Evolutionary conservation across 768 basidiomycete species (phyloP).

Genomic region (Lactarius evosmus): DNA sequence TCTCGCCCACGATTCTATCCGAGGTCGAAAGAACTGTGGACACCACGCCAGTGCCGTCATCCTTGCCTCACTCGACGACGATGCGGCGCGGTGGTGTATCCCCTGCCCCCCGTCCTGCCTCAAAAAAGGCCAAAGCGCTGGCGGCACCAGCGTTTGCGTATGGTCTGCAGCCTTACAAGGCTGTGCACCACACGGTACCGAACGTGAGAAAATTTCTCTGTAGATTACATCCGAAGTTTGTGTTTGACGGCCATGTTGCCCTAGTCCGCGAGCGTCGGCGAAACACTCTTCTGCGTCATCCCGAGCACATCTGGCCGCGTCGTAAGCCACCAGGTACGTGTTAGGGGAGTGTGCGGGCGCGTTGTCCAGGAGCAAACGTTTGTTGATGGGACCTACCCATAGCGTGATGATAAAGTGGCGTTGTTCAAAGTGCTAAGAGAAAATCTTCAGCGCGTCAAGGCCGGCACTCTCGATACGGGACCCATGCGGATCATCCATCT

Average conservation of each 20-base stretch:
- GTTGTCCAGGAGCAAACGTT: neutral
- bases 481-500: conserved; percentile 8
- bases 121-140: conserved; percentile 15
- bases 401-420: conserved; percentile 22
- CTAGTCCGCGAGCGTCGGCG: conserved; percentile 31
- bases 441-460: conserved; percentile 7
- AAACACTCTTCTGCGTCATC: conserved; percentile 72
- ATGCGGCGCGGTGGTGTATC: neutral
- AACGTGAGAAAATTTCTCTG: neutral
- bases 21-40: neutral
- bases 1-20: neutral
- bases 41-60: too few species aligned
- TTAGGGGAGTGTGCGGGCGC: neutral
- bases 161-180: conserved; percentile 52
- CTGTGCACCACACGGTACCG: conserved; percentile 37
- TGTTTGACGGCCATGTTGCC: neutral
- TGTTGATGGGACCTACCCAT: neutral
- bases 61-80: neutral
- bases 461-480: conserved; percentile 10
- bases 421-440: conserved; percentile 16
- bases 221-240: neutral
- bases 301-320: conserved; percentile 78
- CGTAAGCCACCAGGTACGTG: conserved; percentile 61
- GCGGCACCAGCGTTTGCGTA: conserved; percentile 30
- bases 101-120: neutral